These are phyloP conservation scores for Euphorbia lathyris DNA, from an alignment of 345 rosid genomes.

Conservation along the genomic window DNA sequence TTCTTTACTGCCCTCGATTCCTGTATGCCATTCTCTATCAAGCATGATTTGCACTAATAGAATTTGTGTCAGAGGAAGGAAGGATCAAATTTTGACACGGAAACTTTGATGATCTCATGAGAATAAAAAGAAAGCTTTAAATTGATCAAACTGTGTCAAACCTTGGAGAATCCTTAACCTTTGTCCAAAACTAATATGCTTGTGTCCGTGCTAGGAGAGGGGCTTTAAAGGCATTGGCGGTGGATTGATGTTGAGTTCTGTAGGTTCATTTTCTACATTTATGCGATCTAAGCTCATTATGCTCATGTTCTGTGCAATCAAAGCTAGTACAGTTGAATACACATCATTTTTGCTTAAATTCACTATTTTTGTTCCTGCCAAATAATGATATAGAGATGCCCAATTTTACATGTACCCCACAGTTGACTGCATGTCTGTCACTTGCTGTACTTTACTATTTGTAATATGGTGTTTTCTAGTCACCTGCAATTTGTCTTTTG, in stretches of 20 bases:
- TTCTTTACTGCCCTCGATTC: not conserved
- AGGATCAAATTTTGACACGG: not conserved
- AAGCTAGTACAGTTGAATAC: not conserved
- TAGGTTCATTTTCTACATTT: not conserved
- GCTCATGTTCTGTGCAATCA: not conserved
- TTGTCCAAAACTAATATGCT: not conserved
- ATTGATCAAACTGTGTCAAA: not conserved
- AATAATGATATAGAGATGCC: no score
- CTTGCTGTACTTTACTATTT: not conserved
- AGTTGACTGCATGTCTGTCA: not conserved
- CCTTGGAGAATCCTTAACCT: not conserved
- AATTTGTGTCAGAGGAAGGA: not conserved
- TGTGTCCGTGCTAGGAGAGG: not conserved
- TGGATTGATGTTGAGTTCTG: not conserved
- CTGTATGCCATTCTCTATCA: no score
- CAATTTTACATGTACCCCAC: not conserved
- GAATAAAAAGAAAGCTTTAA: not conserved
- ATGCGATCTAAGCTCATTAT: not conserved
- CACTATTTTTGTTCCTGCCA: not conserved
- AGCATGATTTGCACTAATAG: not conserved
- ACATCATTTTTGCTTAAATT: not conserved
- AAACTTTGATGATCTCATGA: not conserved
- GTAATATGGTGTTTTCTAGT: not conserved
- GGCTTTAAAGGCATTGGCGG: not conserved
- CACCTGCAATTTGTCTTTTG: not conserved